Evolutionary conservation across 163 green algal species (phyloP), one percentile per base, ranked within the genome.

Genomic region (Chloromonas sp.): DNA sequence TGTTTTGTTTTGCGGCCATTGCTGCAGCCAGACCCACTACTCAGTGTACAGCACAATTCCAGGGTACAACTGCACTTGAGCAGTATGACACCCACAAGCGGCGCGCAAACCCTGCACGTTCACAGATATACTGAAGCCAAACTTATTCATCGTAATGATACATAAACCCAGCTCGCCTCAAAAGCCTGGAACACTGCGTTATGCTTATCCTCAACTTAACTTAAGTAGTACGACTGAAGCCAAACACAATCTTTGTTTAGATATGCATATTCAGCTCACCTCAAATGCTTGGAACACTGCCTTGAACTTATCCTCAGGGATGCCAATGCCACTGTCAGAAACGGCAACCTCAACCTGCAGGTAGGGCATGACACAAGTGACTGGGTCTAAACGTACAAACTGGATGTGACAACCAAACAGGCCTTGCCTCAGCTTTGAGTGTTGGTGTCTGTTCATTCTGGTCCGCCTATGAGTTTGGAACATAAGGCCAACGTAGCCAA

Each of bases 231-330:
- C 36, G 36, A 36, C 36, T 36, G 36, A 36, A 36, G 36, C 36
- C 36, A 36, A 36, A 36, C 36, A 36, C 36, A 36, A 36, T 36
- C 36, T 36, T 36, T 36, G 36, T 36, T 36, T 36, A 36, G 36
- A 36, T 36, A 36, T 36, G 36, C 36, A 36, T 36, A 36, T 36
- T 36, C 36, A 36, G 36, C 36, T 36, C 36, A 36, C 36, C 36
- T 36, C 36, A 86, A 96, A 96, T 0, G 93, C 85, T 76, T 84
- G 15, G 84, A 97, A 97, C 60, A 97, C 94, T 61, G 92, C 86
- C 1, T 92, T 89, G 79, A 94, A 90, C 84, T 94, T 94, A 79
- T 96, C 89, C 60, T 92, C 88, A 2, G 94, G 91, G 60, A 95
- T 94, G 83, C 92, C 92, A 15, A 95, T 93, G 86, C 92, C 92